Evolutionary conservation across 108 stramenopile species (phyloP), one percentile per base, ranked within the genome.

Genomic region (Bacterosira constricta): DNA sequence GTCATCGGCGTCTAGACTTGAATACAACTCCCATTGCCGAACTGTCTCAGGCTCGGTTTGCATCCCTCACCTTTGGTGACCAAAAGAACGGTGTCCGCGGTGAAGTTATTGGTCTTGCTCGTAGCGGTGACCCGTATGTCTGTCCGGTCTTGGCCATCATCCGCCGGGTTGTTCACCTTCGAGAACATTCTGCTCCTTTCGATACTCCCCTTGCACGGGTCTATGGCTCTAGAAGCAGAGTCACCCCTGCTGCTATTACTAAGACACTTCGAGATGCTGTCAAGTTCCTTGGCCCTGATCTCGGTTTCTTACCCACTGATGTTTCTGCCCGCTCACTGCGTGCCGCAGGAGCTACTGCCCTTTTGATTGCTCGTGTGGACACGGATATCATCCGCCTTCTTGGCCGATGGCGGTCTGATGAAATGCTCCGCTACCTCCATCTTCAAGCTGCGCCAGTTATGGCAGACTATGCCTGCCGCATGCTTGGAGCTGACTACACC

Each of bases 271-370:
- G 56, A 3, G 20, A 23, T 17, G 41, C 71, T 26, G 71, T 74
- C 5, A 26, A 25, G 10, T 52, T 27, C 60, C 41, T 74, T 12
- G 46, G 57, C 5, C 63, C 66, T 0, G 41, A 45, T 9, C 30
- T 67, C 7, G 83, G 83, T 3, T 66, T 84, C 46, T 50, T 55
- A 26, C 72, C 83, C 6, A 0, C 7, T 0, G 70, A 73, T 7
- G 39, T 86, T 53, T 58, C 51, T n/a, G 80, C 83, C 29, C 72
- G 80, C 10, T 81, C 65, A 51, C 72, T 84, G 9, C 80, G 81
- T 5, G 77, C 86, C n/a, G 80, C 75, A 11, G 80, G 81, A 6
- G 86, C 86, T 39, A 87, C 80, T 78, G 83, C 83, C 7, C 68
- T 87, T 13, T 64, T 83, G 1, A 38, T 65, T 32, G 79, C 63